These are phyloP conservation scores for Cryptococcus sp. DNA, from an alignment of 1,284 basidiomycete species.

Conservation along the genomic window DNA sequence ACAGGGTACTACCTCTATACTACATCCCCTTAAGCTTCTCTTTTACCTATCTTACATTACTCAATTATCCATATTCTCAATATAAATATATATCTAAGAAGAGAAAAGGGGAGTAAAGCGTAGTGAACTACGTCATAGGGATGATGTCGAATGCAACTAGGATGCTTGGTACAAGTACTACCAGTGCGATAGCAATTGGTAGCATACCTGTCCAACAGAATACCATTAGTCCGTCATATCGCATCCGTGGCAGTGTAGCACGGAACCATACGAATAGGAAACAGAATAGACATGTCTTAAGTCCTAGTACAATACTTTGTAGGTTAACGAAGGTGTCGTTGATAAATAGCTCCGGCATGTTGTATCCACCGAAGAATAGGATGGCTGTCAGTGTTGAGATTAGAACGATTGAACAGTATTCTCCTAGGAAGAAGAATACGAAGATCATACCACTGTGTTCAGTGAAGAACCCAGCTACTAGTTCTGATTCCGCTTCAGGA, in stretches of 20 bases:
- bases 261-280: conserved; percentile 53
- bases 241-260: conserved; percentile 50
- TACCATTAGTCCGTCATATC: conserved; percentile 49
- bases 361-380: conserved; percentile 51
- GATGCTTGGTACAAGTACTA: conserved; percentile 47
- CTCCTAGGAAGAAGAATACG: conserved; percentile 51
- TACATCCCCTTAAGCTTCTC: conserved; percentile 24
- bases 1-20: conserved; percentile 16
- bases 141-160: conserved; percentile 46
- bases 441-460: conserved; percentile 51
- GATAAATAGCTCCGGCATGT: conserved; percentile 43
- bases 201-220: conserved; percentile 50
- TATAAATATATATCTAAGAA: conserved; percentile 17
- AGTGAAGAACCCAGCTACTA: conserved; percentile 43
- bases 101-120: conserved; percentile 16
- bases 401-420: conserved; percentile 50
- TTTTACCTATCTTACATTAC: too few relatives aligned
- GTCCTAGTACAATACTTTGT: conserved; percentile 45
- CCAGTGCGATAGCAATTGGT: conserved; percentile 46
- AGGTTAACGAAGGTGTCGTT: conserved; percentile 50
- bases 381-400: conserved; percentile 48
- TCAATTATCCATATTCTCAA: conserved; percentile 13
- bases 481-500: conserved; percentile 49
- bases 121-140: conserved; percentile 9
- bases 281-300: conserved; percentile 50